Evolutionary conservation across 768 basidiomycete genomes (phyloP).

Genomic region (Collybia mongolica): DNA sequence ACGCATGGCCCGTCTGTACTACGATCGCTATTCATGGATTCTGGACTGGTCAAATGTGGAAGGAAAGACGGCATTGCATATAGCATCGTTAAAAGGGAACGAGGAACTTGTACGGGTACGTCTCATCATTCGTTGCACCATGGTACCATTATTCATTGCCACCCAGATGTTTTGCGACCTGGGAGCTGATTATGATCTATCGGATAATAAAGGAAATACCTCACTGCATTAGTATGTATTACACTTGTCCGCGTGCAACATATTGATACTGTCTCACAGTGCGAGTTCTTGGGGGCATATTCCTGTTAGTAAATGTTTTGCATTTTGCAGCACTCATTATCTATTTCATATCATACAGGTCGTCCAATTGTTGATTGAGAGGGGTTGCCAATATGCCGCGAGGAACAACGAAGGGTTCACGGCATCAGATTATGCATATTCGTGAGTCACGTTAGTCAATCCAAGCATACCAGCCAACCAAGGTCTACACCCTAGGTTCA

Average conservation of each 20-base stretch:
- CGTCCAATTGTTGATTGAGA: conserved; percentile 83
- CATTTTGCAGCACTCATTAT: conserved; percentile 3
- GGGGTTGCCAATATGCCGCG: conserved; percentile 80
- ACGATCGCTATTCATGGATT: conserved; percentile 82
- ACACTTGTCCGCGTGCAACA: conserved; percentile 4
- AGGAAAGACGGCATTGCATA: conserved; percentile 88
- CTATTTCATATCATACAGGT: conserved; percentile 40
- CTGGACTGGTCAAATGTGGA: conserved; percentile 91
- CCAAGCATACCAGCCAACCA: not conserved
- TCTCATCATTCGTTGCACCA: conserved; percentile 6
- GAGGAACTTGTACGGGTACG: conserved; percentile 84
- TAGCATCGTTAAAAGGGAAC: conserved; percentile 86
- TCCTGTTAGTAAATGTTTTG: conserved; percentile 45
- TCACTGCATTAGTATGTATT: conserved; percentile 84
- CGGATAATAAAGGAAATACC: conserved; percentile 91
- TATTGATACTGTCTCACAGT: conserved; percentile 34
- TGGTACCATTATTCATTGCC: not conserved
- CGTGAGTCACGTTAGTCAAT: conserved; percentile 42
- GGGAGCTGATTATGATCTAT: conserved; percentile 85
- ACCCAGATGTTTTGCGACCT: conserved; percentile 86
- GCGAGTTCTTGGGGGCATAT: conserved; percentile 89
- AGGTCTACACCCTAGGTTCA: conserved; percentile 44
- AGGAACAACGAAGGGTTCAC: conserved; percentile 92
- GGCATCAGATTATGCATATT: conserved; percentile 91
- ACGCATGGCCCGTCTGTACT: conserved; percentile 86